phyloP scores from a whole-genome alignment of 768 basidiomycete species.

The Termitomyces sp. region DNA sequence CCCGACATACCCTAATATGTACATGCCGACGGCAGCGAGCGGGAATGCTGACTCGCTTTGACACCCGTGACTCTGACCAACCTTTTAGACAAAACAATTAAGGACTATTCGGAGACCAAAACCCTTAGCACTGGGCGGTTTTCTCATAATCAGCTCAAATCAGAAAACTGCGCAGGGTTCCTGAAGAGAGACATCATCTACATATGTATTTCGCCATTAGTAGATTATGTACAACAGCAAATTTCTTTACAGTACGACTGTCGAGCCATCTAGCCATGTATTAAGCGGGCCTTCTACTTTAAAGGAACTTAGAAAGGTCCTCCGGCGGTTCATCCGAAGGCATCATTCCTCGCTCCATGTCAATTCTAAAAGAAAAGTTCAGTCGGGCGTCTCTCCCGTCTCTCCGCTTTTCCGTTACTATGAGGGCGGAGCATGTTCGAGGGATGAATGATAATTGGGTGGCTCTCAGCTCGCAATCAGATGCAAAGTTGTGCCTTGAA shows the following conservation, averaged over 20 bases:
- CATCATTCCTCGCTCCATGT: constrained; percentile 5
- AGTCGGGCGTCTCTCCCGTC: constrained; percentile 1
- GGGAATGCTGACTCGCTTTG: constrained; percentile 6
- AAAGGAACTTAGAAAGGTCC: background rate
- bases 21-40: constrained; percentile 5
- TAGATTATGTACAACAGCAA: background rate
- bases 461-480: background rate
- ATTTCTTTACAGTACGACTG: background rate
- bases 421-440: constrained; percentile 6
- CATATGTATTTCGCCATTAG: background rate
- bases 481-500: background rate
- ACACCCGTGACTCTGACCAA: background rate
- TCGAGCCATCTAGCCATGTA: background rate
- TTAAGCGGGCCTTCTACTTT: background rate
- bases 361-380: constrained; percentile 5
- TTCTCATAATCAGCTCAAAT: background rate
- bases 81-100: too few relatives aligned
- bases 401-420: constrained; percentile 7
- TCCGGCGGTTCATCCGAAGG: constrained; percentile 3
- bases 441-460: constrained; percentile 6
- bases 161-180: background rate
- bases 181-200: background rate
- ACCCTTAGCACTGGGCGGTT: background rate
- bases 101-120: too few relatives aligned
- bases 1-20: constrained; percentile 4